Percentiles rank a stretch among this genome's conserved stretches.
phyloP scores from a whole-genome alignment of 768 basidiomycete species.

The Hygrophoropsis aurantiaca region DNA sequence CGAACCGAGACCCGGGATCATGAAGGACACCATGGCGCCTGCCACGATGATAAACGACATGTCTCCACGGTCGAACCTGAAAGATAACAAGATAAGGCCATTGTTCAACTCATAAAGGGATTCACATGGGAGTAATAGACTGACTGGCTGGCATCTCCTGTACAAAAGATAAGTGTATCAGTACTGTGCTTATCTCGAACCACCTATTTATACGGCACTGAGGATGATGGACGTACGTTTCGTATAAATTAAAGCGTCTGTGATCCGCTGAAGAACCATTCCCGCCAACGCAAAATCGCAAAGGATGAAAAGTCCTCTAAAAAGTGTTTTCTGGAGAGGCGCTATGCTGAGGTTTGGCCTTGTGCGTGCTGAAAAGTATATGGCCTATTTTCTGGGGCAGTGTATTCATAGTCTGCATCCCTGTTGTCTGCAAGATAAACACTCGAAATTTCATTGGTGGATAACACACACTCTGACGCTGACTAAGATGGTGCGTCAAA shows the following conservation, averaged over 20 bases:
- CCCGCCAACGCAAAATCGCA: not conserved
- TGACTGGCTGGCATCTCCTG: constrained; percentile 29
- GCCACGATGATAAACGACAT: constrained; percentile 67
- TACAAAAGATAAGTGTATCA: constrained; percentile 9
- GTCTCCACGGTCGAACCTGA: constrained; percentile 71
- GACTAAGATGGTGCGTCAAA: not conserved
- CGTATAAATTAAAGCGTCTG: not conserved
- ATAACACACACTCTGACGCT: constrained; percentile 3
- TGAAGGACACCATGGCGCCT: constrained; percentile 72
- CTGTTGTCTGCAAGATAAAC: not conserved
- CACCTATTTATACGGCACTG: constrained; percentile 1
- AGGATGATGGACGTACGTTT: constrained; percentile 12
- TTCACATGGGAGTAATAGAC: constrained; percentile 8
- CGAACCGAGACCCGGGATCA: constrained; percentile 74
- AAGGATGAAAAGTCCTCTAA: no score
- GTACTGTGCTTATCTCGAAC: constrained; percentile 4
- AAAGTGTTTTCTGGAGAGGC: no score
- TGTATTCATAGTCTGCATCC: constrained; percentile 1
- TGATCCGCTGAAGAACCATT: constrained; percentile 11
- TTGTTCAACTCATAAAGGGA: constrained; percentile 7
- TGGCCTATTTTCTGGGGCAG: no score
- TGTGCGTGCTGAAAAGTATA: no score
- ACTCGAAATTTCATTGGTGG: constrained; percentile 1
- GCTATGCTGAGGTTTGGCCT: no score
- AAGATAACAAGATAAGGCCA: constrained; percentile 1